Evolutionary conservation across 1,139 yeast genomes (phyloP).

Genomic region (Nematodospora anomalae): DNA sequence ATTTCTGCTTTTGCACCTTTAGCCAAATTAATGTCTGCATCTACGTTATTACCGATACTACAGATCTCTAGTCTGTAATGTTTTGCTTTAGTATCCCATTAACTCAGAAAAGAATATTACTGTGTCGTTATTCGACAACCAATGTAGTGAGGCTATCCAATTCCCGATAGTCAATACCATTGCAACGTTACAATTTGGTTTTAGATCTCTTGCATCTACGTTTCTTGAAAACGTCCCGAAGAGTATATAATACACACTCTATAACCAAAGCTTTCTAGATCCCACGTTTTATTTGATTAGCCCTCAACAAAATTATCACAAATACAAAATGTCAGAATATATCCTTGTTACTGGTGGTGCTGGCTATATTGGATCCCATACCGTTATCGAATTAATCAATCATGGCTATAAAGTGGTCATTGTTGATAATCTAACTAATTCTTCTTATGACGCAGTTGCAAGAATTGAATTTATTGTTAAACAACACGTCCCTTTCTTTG

Average conservation of each 20-base stretch:
- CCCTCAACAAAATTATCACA: too few relatives aligned
- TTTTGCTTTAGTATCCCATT: too few relatives aligned
- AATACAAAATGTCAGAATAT: slow-evolving; percentile 24
- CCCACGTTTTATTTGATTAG: slow-evolving; percentile 4
- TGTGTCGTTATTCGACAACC: too few relatives aligned
- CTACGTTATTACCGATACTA: too few relatives aligned
- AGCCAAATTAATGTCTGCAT: too few relatives aligned
- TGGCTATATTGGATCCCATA: slow-evolving; percentile 85
- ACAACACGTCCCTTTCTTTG: slow-evolving; percentile 53
- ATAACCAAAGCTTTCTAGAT: too few relatives aligned
- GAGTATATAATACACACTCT: too few relatives aligned
- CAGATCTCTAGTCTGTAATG: too few relatives aligned
- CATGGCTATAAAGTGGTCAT: slow-evolving; percentile 70
- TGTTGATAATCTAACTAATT: slow-evolving; percentile 68
- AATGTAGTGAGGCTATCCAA: neutral
- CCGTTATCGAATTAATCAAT: slow-evolving; percentile 64
- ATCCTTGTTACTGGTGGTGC: slow-evolving; percentile 86
- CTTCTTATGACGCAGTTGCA: slow-evolving; percentile 66
- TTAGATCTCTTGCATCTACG: neutral
- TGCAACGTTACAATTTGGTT: slow-evolving; percentile 9
- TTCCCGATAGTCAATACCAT: slow-evolving; percentile 4
- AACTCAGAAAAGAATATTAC: too few relatives aligned
- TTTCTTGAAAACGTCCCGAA: too few relatives aligned
- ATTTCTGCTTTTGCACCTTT: too few relatives aligned
- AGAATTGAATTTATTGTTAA: slow-evolving; percentile 59